Base-by-base conservation (phyloP, 176 grass and related monocot species). In the Saccharum spontaneum region DNA sequence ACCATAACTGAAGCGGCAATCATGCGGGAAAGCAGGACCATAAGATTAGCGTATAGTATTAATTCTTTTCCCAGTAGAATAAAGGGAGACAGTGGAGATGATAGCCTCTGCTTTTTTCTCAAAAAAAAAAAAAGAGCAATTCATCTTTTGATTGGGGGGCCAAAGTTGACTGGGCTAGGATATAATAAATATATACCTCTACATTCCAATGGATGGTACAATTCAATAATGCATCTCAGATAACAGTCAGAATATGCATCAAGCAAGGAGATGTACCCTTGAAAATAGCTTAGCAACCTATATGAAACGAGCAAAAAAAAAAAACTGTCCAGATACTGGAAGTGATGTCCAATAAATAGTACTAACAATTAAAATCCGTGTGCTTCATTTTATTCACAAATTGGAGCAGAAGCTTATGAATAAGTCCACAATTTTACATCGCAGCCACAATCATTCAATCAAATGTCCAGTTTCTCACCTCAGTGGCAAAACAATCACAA, bases 311-410 rank as follows among this genome's bases (percentile, higher is more conserved):
- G 6, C 0, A 3, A 39, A 75, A 22, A 30, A 15, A 30, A 63
- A 72, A 63, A 31, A 37, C 55, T 15, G 46, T n/a, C 34, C 34
- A 3, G 34, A 4, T 3, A 49, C 8, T 14, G 26, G 11, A 15
- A 26, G 18, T 69, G 37, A 8, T 40, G 28, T 38, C 54, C 7
- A 14, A 39, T 18, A 71, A 57, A 8, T 9, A 1, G 26, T 22
- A 34, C 33, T 34, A 40, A 36, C 36, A 57, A 45, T 11, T 33
- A 3, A 55, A 72, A 90, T 66, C 15, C 44, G 3, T 2, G 26
- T 57, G 80, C 67, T 74, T 86, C 46, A 2, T 74, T 86, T 83
- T 79, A 83, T 87, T 79, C 75, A 61, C 39, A n/a, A 49, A 69
- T 64, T 46, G 7, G 79, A 67, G 6, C 54, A 23, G 57, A 60